Evolutionary conservation across 192 early-diverging fungal species (phyloP).

Genomic region (Irineochytrium annulatum): DNA sequence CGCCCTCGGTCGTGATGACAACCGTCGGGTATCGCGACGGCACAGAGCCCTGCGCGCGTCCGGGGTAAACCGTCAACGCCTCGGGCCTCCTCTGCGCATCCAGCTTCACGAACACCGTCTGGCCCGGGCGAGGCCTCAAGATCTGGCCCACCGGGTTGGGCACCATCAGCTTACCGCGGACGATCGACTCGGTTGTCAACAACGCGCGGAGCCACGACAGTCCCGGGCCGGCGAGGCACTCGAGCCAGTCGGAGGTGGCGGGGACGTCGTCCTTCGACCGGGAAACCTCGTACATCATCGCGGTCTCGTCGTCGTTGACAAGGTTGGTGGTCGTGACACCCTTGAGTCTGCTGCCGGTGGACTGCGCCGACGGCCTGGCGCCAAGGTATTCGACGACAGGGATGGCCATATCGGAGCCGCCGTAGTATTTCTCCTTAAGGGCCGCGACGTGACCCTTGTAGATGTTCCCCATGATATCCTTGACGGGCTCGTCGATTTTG

Average conservation of each 20-base stretch:
- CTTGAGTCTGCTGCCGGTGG: slow-evolving; percentile 29
- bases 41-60: slow-evolving; percentile 27
- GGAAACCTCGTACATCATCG: slow-evolving; percentile 56
- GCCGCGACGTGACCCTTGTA: slow-evolving; percentile 73
- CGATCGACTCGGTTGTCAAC: slow-evolving; percentile 69
- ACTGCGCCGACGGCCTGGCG: slow-evolving; percentile 25
- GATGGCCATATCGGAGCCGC: slow-evolving; percentile 54
- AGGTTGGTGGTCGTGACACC: slow-evolving; percentile 41
- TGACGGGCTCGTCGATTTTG: slow-evolving; percentile 77
- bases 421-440: slow-evolving; percentile 70
- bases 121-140: slow-evolving; percentile 38
- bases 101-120: slow-evolving; percentile 44
- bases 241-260: slow-evolving; percentile 57
- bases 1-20: slow-evolving; percentile 39
- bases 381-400: slow-evolving; percentile 80
- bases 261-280: slow-evolving; percentile 54
- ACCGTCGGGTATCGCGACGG: slow-evolving; percentile 42
- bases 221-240: slow-evolving; percentile 67
- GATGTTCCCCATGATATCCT: slow-evolving; percentile 80
- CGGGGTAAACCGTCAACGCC: slow-evolving; percentile 43
- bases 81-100: slow-evolving; percentile 34
- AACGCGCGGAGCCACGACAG: slow-evolving; percentile 83
- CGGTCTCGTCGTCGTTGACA: slow-evolving; percentile 32
- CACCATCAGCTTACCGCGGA: slow-evolving; percentile 59
- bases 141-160: slow-evolving; percentile 45